Base-by-base conservation (phyloP, 768 basidiomycete genomes). In the Mycena vitilis region DNA sequence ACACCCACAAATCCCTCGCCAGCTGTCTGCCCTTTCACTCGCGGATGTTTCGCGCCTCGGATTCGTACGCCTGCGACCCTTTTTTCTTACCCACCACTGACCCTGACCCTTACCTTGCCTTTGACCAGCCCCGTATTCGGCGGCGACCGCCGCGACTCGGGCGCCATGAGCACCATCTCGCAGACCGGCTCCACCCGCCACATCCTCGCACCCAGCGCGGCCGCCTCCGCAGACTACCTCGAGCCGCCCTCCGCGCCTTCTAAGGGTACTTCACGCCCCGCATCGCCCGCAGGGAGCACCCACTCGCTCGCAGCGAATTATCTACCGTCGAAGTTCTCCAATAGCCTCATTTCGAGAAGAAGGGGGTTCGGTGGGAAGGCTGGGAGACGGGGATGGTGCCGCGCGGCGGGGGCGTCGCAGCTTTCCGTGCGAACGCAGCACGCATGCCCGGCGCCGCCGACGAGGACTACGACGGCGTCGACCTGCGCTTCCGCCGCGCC, bases 401-500 rank as follows among this genome's bases (percentile, higher is more conserved):
- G 73, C 81, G 81, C 20, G 88, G 89, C 25, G 89, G 89, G 20
- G 89, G 89, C 0, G 80, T 88, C 12, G 88, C 88, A 69, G 90
- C 89, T 0, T 87, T 85, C 68, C 77, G 78, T 36, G 78, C 78
- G n/a, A 77, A 81, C 23, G 85, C 84, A 34, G 57, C 77, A 2
- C 75, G 86, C 15, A 88, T 87, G 83, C 69, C 74, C 1, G 76
- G 74, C 11, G 74, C 77, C 38, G 81, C 77, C 2, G 85, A 85
- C 62, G 84, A 86, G 34, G 86, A 86, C 68, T 85, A 40, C 15
- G 40, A 40, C 15, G 40, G 40, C 15, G 40, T 40, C 11, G 40
- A 40, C 40, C 40, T 40, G 40, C 40, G 40, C 40, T 30, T 30
- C 3, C 30, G 30, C 30, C 30, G 30, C 30, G 30, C 30, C 30